Evolutionary conservation across 441 rosid genomes (phyloP), one percentile per base, ranked within the genome.

Genomic region (Gossypium armourianum): DNA sequence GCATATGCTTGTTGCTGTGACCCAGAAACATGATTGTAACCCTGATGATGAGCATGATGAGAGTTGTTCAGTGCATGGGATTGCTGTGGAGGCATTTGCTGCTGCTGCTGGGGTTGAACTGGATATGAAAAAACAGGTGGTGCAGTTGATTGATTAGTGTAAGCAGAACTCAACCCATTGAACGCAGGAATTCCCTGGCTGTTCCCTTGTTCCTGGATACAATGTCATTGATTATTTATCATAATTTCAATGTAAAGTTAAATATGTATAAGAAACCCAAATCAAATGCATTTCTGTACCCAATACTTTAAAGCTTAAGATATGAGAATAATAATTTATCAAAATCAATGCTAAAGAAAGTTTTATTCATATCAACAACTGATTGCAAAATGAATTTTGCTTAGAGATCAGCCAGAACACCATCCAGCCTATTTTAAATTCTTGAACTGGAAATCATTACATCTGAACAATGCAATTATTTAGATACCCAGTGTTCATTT

Each of bases 1-100:
- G 89, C 90, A 87, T 82, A 84, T 8, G 88, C 86, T 76, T 90
- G 98, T 69, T 86, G 93, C 62, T 83, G 94, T 56, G 86, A 62
- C 36, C 90, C 88, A 59, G 90, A 28, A 75, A 82, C 66, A 73
- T 90, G 95, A 79, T 81, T 90, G 71, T 85, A 70, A 23, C 85
- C 88, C 67, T 83, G 96, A 83, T 87, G 83, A 76, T 85, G 91
- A 78, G 85, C 83, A 73, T 78, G 78, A 77, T 84, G 90, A 73
- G 88, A 80, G 77, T 80, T 86, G 76, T 78, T 78, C 49, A 79
- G 76, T 57, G 82, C 78, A 72, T 86, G 88, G 49, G 97, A 78
- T 76, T 81, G 97, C 76, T 86, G 97, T 8, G 90, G 70, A 21
- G 93, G 81, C 70, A 81, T 78, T 74, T 89, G 96, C 64, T 82